phyloP scores from a whole-genome alignment of 2,329 filamentous ascomycete species.

The Ceratocystis cacaofunesta region DNA sequence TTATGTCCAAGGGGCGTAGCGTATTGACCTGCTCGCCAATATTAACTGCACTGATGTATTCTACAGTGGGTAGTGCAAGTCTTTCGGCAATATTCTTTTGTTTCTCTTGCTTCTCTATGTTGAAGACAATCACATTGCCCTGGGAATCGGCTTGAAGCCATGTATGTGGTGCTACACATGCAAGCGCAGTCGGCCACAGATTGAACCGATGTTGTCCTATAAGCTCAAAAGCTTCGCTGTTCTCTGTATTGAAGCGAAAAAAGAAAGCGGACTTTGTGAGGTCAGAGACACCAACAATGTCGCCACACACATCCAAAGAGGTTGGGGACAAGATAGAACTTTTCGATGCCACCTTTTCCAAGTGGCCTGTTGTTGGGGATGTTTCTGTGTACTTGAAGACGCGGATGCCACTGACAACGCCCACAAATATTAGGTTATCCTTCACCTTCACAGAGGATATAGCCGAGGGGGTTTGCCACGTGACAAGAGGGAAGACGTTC shows the following conservation, averaged over 20 bases:
- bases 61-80: neutral
- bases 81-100: conserved; percentile 57
- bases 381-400: conserved; percentile 42
- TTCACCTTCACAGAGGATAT: conserved; percentile 67
- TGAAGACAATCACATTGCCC: conserved; percentile 74
- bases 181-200: conserved; percentile 57
- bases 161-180: conserved; percentile 31
- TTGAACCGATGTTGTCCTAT: conserved; percentile 68
- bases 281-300: conserved; percentile 71
- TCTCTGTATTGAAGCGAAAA: conserved; percentile 53
- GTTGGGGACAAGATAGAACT: conserved; percentile 73
- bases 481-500: conserved; percentile 55
- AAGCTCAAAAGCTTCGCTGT: conserved; percentile 63
- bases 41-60: conserved; percentile 56
- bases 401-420: conserved; percentile 73
- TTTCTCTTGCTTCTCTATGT: conserved; percentile 60
- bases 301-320: conserved; percentile 58
- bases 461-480: conserved; percentile 58
- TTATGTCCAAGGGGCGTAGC: conserved; percentile 60
- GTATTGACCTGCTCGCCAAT: conserved; percentile 89
- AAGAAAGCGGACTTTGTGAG: conserved; percentile 85
- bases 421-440: conserved; percentile 65
- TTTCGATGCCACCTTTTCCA: conserved; percentile 61
- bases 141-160: conserved; percentile 78
- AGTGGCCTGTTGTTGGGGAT: conserved; percentile 38